Evolutionary conservation across 805 yeast genomes (phyloP), one percentile per base, ranked within the genome.

Genomic region (Torulaspora gathmanii): DNA sequence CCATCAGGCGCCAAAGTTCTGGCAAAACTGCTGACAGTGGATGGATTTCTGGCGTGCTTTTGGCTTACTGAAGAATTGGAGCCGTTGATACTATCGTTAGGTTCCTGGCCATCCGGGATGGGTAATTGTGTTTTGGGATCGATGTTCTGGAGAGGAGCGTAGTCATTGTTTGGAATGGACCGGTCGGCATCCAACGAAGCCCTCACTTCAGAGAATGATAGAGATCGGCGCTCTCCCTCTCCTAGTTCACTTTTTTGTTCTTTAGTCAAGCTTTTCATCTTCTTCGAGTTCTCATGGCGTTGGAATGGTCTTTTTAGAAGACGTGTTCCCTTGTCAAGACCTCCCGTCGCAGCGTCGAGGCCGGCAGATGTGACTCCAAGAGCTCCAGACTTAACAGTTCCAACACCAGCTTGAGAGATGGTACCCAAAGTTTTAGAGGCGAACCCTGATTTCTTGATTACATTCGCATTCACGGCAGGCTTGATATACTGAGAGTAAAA

Each of bases 401-500:
- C 70, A 4, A 71, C 66, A 15, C 70, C 64, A 11, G 70, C 75
- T 17, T 70, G 73, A 37, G 63, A 56, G 20, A 57, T 58, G 25
- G 53, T 52, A 23, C 66, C 69, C 35, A 73, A 75, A 23, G 72
- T 70, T 56, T 73, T 75, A 44, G 77, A 58, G 25, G 83, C 49
- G 11, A 34, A 41, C n/a, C 46, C 40, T 33, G 35, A 33, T 26
- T 49, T 45, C 41, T 45, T 45, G 22, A 70, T 67, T 13, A 75
- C 47, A 20, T 47, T 36, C 13, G 45, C 75, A 37, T 59, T 69
- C 35, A 82, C 62, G 39, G 68, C 65, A n/a, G 91, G 87, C 61
- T 84, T 77, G 37, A 79, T 65, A 61, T 83, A 86, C 54, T 79
- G 78, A 16, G 91, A 89, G 35, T 58, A 60, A 65, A 84, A 86